A percentile compares a stretch with the other conserved stretches of the same genome.
phyloP scores from a whole-genome alignment of 2,329 filamentous ascomycete species.

The Dothideomycetes sp. region DNA sequence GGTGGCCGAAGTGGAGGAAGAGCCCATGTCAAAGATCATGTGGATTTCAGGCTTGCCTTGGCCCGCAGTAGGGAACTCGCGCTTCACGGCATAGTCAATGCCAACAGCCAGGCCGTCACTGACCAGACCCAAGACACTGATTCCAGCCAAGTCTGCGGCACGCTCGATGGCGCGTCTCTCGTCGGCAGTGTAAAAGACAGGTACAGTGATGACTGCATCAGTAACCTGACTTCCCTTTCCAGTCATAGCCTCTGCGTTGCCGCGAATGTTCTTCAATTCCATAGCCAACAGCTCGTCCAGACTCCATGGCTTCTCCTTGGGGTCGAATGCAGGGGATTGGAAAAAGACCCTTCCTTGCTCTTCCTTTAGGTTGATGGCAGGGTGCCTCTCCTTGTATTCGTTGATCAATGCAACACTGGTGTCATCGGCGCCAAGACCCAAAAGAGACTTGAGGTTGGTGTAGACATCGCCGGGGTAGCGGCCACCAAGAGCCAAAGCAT shows the following conservation, averaged over 20 bases:
- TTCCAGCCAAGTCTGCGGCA: constrained; percentile 76
- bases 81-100: constrained; percentile 84
- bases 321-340: constrained; percentile 63
- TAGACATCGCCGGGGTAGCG: constrained; percentile 91
- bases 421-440: constrained; percentile 50
- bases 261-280: constrained; percentile 84
- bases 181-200: constrained; percentile 78
- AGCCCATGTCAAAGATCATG: constrained; percentile 95
- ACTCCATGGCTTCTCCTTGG: constrained; percentile 52
- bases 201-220: constrained; percentile 80
- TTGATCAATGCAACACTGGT: constrained; percentile 50
- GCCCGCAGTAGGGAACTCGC: constrained; percentile 75
- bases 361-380: constrained; percentile 59
- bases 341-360: constrained; percentile 64
- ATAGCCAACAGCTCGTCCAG: constrained; percentile 94
- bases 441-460: constrained; percentile 79
- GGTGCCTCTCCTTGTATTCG: constrained; percentile 66
- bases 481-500: constrained; percentile 76
- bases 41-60: constrained; percentile 86
- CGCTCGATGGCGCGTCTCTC: constrained; percentile 79
- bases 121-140: constrained; percentile 75
- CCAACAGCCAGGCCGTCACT: constrained; percentile 88
- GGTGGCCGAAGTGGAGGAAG: constrained; percentile 84
- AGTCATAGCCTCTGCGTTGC: constrained; percentile 76
- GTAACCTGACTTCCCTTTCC: constrained; percentile 63